phyloP scores from a whole-genome alignment of 2,329 filamentous ascomycete genomes.

The Lachnum nothofagi region DNA sequence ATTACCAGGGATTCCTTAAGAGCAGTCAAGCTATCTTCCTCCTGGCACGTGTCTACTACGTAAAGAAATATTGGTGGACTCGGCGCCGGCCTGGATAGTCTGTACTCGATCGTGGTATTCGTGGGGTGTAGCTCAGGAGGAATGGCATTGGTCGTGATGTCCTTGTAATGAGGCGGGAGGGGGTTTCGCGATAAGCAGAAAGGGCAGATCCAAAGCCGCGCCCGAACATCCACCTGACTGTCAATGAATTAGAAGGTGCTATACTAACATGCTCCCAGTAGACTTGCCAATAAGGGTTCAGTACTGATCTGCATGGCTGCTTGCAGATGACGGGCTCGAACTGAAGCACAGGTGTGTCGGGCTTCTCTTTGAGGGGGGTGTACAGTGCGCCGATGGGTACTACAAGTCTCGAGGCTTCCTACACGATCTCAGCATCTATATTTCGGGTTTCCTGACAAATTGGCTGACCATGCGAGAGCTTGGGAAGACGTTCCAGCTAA shows the following conservation, averaged over 20 bases:
- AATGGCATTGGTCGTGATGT: slow-evolving; percentile 77
- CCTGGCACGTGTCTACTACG: slow-evolving; percentile 82
- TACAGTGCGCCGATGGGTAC: slow-evolving; percentile 95
- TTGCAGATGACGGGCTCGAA: slow-evolving; percentile 98
- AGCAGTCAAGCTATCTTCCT: slow-evolving; percentile 77
- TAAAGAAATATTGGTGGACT: slow-evolving; percentile 82
- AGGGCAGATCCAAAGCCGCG: slow-evolving; percentile 81
- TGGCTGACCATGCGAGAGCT: slow-evolving; percentile 85
- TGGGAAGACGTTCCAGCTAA: slow-evolving; percentile 98
- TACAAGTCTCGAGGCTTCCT: slow-evolving; percentile 91
- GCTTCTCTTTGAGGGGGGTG: slow-evolving; percentile 92
- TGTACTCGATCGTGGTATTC: slow-evolving; percentile 88
- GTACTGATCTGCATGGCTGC: slow-evolving; percentile 85
- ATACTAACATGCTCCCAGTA: background rate
- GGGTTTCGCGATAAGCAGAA: slow-evolving; percentile 82
- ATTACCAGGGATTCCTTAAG: slow-evolving; percentile 82
- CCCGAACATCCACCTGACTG: slow-evolving; percentile 78
- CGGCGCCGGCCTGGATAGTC: slow-evolving; percentile 74
- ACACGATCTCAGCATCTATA: slow-evolving; percentile 28
- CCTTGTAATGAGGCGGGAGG: slow-evolving; percentile 81
- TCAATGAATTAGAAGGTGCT: slow-evolving; percentile 22
- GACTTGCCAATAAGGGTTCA: slow-evolving; percentile 91
- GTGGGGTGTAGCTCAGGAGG: slow-evolving; percentile 75
- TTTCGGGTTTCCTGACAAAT: slow-evolving; percentile 1
- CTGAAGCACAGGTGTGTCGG: slow-evolving; percentile 79